Percentiles rank a stretch among this genome's conserved stretches.
Evolutionary conservation across 75 land plant genomes (phyloP).

Genomic region (Sequoia sempervirens): DNA sequence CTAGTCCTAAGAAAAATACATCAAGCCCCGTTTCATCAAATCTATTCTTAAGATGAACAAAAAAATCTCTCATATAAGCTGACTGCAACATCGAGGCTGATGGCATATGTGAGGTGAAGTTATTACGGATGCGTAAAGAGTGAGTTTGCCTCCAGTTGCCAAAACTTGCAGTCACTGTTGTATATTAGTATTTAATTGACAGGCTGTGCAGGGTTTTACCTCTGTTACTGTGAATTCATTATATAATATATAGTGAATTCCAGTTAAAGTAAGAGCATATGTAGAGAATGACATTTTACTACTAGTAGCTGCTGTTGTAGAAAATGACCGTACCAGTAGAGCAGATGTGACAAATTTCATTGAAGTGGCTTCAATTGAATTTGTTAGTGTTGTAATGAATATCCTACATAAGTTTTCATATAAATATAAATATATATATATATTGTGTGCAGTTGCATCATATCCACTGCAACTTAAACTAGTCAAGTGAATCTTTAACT

Average conservation of each 20-base stretch:
- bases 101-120: neutral
- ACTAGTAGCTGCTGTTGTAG: neutral
- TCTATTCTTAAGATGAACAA: constrained; percentile 5
- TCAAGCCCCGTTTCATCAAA: neutral
- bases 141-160: neutral
- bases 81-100: neutral
- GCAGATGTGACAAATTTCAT: neutral
- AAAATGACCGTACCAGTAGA: neutral
- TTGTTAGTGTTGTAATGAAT: constrained; percentile 6
- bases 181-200: constrained; percentile 6
- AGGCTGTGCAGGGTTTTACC: constrained; percentile 5
- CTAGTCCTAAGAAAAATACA: neutral
- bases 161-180: constrained; percentile 7
- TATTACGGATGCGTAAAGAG: neutral
- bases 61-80: neutral
- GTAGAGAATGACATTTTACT: constrained; percentile 5
- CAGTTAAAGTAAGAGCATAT: neutral
- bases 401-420: neutral
- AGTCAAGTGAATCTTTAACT: neutral
- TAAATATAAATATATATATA: constrained; percentile 3
- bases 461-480: neutral
- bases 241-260: neutral
- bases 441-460: constrained; percentile 6
- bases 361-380: neutral
- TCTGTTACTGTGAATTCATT: constrained; percentile 3